Base-by-base conservation (phyloP, 31 red algal genomes). In the Odonthalia washingtoniensis region DNA sequence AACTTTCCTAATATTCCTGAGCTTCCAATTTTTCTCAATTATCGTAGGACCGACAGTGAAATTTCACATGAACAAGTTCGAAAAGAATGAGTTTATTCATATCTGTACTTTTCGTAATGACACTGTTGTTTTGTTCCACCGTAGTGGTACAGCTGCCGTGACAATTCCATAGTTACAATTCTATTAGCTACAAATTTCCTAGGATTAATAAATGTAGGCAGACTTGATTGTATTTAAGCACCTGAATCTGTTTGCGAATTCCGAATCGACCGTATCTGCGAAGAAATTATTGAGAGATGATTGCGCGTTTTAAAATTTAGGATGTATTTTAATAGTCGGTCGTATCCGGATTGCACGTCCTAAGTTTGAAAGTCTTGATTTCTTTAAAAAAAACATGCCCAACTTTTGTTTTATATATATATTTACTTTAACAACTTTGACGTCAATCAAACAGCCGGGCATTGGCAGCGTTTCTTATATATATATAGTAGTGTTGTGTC, bases 391-490 rank as follows among this genome's bases (percentile, higher is more conserved):
- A 98, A 81, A n/a, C 90, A 90, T 26, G 94, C 97, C 82, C 88
- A 99, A 77, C 96, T 94, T 45, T 89, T 75, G 17, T 67, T 41
- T 81, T 99, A 94, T 30, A 94, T 70, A 53, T 96, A 94, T 21
- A 87, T 91, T 27, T 94, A 66, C 14, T 94, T 94, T 3, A 96
- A 70, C 0, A 94, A 94, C 70, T 99, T 94, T 52, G 96, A 96
- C 12, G 94, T 87, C 35, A 94, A 94, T 32, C 94, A 78, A 21
- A 94, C 30, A 21, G 94, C 94, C 67, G 96, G 90, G 39, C 68
- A 74, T 9, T 85, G 78, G 76, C 96, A 99, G 94, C 97, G 96
- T 35, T 87, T 44, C 73, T 72, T 70, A 42, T 88, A 91, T 45
- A 72, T 82, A 31, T 89, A 18, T n/a, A 82, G 46, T 61, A 75